These are phyloP conservation scores for Amyloporia xantha DNA, from an alignment of 768 basidiomycete genomes.

Conservation along the genomic window DNA sequence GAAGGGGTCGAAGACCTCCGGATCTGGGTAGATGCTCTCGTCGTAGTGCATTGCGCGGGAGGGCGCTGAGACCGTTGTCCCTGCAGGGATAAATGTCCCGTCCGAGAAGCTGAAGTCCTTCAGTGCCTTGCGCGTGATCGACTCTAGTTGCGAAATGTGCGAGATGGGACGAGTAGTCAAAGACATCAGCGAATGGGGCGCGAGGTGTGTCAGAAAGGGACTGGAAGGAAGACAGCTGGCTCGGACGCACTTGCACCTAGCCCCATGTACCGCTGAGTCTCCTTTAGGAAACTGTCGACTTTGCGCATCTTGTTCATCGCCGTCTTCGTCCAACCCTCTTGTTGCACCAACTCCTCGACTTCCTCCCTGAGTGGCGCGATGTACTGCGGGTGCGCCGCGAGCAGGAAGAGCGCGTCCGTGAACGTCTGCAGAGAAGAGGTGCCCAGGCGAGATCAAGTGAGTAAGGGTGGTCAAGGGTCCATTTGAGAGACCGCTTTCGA, in stretches of 20 bases:
- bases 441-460: background rate
- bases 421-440: constrained; percentile 16
- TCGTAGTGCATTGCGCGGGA: constrained; percentile 17
- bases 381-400: constrained; percentile 25
- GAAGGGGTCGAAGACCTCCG: constrained; percentile 19
- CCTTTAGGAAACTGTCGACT: constrained; percentile 5
- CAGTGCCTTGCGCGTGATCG: constrained; percentile 8
- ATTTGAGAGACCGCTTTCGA: too few relatives aligned
- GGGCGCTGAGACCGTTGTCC: constrained; percentile 12
- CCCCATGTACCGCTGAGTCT: too few relatives aligned
- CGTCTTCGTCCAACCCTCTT: constrained; percentile 34
- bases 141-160: too few relatives aligned
- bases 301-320: constrained; percentile 33
- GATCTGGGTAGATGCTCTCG: constrained; percentile 17
- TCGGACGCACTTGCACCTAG: too few relatives aligned
- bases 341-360: constrained; percentile 19
- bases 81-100: constrained; percentile 18
- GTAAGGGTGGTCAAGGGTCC: too few relatives aligned
- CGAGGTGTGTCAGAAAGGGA: too few relatives aligned
- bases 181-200: too few relatives aligned
- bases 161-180: too few relatives aligned
- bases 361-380: constrained; percentile 25
- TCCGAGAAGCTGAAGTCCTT: constrained; percentile 15
- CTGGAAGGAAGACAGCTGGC: too few relatives aligned
- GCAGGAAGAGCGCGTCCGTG: constrained; percentile 22